Percentiles rank a stretch among this genome's conserved stretches.
Conservation (phyloP, 2,329 filamentous ascomycete genomes). For the Penicillium griseofulvum region DNA sequence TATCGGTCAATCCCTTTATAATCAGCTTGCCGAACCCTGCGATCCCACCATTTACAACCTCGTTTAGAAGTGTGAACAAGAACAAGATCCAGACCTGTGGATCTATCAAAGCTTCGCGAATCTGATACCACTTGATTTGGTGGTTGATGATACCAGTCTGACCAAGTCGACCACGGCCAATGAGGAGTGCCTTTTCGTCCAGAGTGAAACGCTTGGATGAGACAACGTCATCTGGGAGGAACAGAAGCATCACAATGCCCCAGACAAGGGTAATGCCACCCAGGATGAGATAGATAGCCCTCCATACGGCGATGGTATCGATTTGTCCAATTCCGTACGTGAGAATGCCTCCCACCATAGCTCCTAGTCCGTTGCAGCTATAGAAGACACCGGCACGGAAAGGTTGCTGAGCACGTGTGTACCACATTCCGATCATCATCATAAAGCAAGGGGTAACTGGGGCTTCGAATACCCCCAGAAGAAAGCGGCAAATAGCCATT, state of each 20-base stretch:
- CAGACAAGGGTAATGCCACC: conserved; percentile 46
- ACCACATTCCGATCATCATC: conserved; percentile 54
- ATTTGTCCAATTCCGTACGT: conserved; percentile 43
- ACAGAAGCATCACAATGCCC: conserved; percentile 40
- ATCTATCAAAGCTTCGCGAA: conserved; percentile 48
- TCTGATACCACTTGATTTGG: conserved; percentile 49
- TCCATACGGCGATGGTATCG: conserved; percentile 44
- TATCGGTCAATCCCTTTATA: conserved; percentile 47
- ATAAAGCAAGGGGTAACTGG: conserved; percentile 52
- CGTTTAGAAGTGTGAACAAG: conserved; percentile 52
- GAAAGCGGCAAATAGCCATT: conserved; percentile 45
- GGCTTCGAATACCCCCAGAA: conserved; percentile 50
- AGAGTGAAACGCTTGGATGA: conserved; percentile 43
- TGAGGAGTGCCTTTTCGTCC: conserved; percentile 46
- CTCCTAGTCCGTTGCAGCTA: conserved; percentile 42
- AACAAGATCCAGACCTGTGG: conserved; percentile 48
- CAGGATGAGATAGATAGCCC: conserved; percentile 47
- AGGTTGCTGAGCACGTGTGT: conserved; percentile 47
- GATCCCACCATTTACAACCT: conserved; percentile 52
- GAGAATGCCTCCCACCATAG: conserved; percentile 31
- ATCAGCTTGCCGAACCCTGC: conserved; percentile 58
- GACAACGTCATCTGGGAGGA: conserved; percentile 47
- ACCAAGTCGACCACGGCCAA: conserved; percentile 39
- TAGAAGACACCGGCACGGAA: conserved; percentile 49
- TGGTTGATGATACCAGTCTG: conserved; percentile 50